These are phyloP conservation scores for Diaporthe citriasiana DNA, from an alignment of 2,329 filamentous ascomycete species.

Conservation along the genomic window DNA sequence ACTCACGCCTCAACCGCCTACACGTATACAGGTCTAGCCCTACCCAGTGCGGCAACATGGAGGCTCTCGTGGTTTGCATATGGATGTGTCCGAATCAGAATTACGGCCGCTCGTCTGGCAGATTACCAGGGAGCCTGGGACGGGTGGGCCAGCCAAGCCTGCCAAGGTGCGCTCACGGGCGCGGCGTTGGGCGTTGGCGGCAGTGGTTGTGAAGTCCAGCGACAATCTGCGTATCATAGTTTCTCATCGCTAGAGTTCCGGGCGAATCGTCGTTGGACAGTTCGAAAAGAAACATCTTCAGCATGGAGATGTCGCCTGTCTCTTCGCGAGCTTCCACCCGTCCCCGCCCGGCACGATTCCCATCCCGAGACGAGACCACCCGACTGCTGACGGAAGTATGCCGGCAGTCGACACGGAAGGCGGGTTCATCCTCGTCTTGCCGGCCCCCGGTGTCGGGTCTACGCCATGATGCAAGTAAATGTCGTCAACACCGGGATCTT, in stretches of 20 bases:
- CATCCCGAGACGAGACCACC: background rate
- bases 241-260: background rate
- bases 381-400: background rate
- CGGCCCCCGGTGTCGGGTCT: background rate
- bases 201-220: background rate
- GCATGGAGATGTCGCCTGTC: background rate
- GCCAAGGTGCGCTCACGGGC: conserved; percentile 30
- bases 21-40: background rate
- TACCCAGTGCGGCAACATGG: background rate
- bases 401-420: background rate
- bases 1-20: background rate
- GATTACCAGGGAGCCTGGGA: background rate
- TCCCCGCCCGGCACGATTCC: background rate
- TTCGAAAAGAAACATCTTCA: background rate
- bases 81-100: background rate
- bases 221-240: background rate
- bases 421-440: too few species aligned
- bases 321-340: background rate
- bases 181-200: conserved; percentile 3
- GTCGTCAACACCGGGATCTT: conserved; percentile 3
- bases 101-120: too few species aligned
- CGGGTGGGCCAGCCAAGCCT: conserved; percentile 23
- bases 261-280: background rate
- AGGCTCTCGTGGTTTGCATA: background rate
- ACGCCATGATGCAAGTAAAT: conserved; percentile 13